Conservation (phyloP, 192 early-diverging fungal genomes). For the Coemansia asiatica region DNA sequence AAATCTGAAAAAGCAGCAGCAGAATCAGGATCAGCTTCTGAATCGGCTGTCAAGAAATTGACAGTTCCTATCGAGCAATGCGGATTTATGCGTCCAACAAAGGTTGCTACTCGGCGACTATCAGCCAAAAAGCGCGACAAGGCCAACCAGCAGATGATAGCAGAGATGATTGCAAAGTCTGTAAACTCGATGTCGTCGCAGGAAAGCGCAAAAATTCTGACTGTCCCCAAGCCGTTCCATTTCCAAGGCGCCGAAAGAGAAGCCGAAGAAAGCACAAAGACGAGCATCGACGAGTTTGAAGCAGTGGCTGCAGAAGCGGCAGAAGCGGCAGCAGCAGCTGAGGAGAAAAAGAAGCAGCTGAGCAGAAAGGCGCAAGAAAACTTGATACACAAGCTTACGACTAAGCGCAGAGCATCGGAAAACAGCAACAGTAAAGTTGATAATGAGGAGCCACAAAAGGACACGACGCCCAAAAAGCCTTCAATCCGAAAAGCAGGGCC, state of each 20-base stretch:
- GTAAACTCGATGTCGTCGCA: slow-evolving; percentile 23
- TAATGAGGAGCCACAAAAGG: slow-evolving; percentile 5
- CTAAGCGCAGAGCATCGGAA: slow-evolving; percentile 20
- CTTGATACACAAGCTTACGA: slow-evolving; percentile 21
- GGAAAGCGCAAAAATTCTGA: slow-evolving; percentile 14
- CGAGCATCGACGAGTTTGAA: not conserved
- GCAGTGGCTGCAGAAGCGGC: not conserved
- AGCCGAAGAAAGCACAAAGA: not conserved
- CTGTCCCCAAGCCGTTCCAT: slow-evolving; percentile 44
- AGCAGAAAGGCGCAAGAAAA: slow-evolving; percentile 23
- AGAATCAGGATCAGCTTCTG: not conserved
- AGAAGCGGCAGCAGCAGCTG: slow-evolving; percentile 12
- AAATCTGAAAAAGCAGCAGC: not conserved
- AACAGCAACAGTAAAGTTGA: not conserved
- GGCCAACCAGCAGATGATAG: slow-evolving; percentile 26
- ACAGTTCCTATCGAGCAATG: slow-evolving; percentile 39
- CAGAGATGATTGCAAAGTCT: slow-evolving; percentile 36
- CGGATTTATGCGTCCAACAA: slow-evolving; percentile 51
- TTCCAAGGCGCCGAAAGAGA: slow-evolving; percentile 24
- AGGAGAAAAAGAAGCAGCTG: slow-evolving; percentile 15
- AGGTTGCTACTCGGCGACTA: slow-evolving; percentile 33
- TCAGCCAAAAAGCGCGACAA: slow-evolving; percentile 47
- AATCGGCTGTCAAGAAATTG: slow-evolving; percentile 5
- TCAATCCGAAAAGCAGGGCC: slow-evolving; percentile 18
- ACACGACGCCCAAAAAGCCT: slow-evolving; percentile 12